Evolutionary conservation across 192 early-diverging fungal genomes (phyloP).

Genomic region (Thoreauomyces humboldtii): DNA sequence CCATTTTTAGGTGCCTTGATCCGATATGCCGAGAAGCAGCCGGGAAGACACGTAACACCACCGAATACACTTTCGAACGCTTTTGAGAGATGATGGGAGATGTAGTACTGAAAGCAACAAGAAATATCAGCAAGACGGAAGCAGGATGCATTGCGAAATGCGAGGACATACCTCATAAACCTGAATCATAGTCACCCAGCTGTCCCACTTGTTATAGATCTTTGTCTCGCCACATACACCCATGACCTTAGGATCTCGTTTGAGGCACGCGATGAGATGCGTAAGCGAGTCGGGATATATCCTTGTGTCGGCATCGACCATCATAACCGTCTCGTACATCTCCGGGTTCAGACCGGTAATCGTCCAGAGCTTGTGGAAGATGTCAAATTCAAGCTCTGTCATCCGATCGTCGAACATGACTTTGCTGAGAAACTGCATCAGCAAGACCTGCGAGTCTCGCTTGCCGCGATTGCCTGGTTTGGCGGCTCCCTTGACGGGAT

Average conservation of each 20-base stretch:
- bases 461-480: constrained; percentile 78
- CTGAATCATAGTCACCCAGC: constrained; percentile 91
- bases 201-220: constrained; percentile 87
- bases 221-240: constrained; percentile 94
- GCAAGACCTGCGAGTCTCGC: constrained; percentile 92
- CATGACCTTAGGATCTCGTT: constrained; percentile 80
- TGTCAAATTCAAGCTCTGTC: constrained; percentile 84
- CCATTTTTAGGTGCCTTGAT: constrained; percentile 69
- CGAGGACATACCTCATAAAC: too few relatives aligned
- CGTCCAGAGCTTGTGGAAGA: constrained; percentile 82
- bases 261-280: constrained; percentile 58
- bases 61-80: constrained; percentile 96
- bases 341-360: constrained; percentile 83
- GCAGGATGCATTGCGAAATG: not conserved
- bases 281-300: constrained; percentile 46
- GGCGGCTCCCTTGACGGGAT: constrained; percentile 13
- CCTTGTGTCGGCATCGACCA: constrained; percentile 90
- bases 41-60: constrained; percentile 93
- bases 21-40: constrained; percentile 96
- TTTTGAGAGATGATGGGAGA: constrained; percentile 92
- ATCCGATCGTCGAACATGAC: constrained; percentile 86
- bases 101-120: constrained; percentile 98
- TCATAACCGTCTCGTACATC: constrained; percentile 53
- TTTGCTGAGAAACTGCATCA: constrained; percentile 93
- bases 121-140: constrained; percentile 35